phyloP scores from a whole-genome alignment of 352 stramenopile species.

The Phytophthora ohioensis region DNA sequence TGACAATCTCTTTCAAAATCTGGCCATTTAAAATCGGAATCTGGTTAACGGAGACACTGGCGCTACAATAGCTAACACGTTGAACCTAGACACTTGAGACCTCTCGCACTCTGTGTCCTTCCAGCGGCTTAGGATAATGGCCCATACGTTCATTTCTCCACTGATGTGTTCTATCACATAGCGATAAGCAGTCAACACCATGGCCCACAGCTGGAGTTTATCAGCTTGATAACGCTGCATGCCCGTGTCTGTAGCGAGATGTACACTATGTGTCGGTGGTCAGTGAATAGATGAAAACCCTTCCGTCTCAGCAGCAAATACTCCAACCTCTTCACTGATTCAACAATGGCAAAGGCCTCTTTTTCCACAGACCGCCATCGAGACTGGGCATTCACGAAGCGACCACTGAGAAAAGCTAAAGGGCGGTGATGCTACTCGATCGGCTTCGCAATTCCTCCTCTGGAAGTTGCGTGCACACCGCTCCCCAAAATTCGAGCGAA shows the following conservation, averaged over 20 bases:
- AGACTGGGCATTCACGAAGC: slow-evolving; percentile 4
- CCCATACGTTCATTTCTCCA: neutral
- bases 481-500: no score
- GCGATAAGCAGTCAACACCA: neutral
- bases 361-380: slow-evolving; percentile 23
- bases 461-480: no score
- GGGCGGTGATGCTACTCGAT: no score
- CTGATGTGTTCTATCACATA: neutral
- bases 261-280: slow-evolving; percentile 25
- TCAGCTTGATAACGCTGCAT: slow-evolving; percentile 1
- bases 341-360: slow-evolving; percentile 13
- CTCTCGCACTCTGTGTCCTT: no score
- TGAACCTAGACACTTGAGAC: no score
- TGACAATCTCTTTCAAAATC: no score
- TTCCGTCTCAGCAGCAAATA: slow-evolving; percentile 17
- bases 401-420: slow-evolving; percentile 8
- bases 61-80: no score
- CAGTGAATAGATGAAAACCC: slow-evolving; percentile 22
- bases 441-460: no score
- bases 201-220: slow-evolving; percentile 2
- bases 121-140: no score
- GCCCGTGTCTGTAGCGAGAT: slow-evolving; percentile 1
- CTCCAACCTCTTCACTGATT: neutral
- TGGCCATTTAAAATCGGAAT: no score
- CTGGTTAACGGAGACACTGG: no score